Conservation (phyloP, 2,329 filamentous ascomycete species). For the Claviceps africana region DNA sequence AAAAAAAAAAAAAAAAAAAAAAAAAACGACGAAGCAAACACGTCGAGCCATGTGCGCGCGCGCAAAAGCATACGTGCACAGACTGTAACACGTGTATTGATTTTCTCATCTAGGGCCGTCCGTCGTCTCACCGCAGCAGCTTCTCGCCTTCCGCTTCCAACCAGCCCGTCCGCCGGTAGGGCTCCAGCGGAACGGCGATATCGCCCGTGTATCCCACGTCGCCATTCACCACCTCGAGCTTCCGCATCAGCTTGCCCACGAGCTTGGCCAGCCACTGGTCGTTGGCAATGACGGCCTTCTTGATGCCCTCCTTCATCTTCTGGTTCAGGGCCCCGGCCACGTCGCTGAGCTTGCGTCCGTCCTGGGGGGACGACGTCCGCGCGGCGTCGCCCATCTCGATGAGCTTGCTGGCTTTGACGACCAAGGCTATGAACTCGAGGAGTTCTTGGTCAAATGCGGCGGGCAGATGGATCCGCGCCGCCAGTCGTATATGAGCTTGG, state of each 20-base stretch:
- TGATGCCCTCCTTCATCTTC: conserved; percentile 42
- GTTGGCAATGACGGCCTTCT: conserved; percentile 13
- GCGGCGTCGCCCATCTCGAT: conserved; percentile 2
- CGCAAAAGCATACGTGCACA: no score
- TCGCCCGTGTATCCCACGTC: conserved; percentile 4
- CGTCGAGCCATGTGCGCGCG: no score
- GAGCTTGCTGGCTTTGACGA: conserved; percentile 5
- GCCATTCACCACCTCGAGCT: conserved; percentile 2
- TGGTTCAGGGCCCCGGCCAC: conserved; percentile 8
- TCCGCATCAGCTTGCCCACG: conserved; percentile 4
- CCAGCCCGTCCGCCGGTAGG: conserved; percentile 3
- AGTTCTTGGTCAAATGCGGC: conserved; percentile 4
- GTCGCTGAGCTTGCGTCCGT: conserved; percentile 2
- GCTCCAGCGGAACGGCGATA: background rate
- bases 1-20: no score
- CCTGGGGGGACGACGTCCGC: background rate
- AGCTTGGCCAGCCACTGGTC: conserved; percentile 6
- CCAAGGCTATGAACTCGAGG: conserved; percentile 4
- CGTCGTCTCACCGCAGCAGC: conserved; percentile 28
- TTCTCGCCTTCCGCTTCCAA: conserved; percentile 13
- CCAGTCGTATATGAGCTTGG: background rate
- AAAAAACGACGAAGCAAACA: no score
- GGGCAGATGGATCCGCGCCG: conserved; percentile 2
- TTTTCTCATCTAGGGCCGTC: background rate
- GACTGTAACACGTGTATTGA: background rate